Base-by-base conservation (phyloP, 805 yeast genomes). In the Monosporozyma aquatica region DNA sequence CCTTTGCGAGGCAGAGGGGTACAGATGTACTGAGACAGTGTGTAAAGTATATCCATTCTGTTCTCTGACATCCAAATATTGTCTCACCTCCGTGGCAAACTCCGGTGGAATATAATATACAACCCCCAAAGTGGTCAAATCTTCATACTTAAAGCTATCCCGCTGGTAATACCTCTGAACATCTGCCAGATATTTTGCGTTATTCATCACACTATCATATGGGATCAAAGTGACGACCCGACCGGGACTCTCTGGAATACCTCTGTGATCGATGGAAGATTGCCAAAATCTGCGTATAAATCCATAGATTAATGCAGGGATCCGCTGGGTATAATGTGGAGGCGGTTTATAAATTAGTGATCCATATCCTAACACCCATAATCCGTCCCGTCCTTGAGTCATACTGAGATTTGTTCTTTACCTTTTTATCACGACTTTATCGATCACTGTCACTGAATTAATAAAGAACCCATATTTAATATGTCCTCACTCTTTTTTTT, bases 321-420 rank as follows among this genome's bases (percentile, higher is more conserved):
- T 71, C 29, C 77, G 64, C 52, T 72, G 68, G 38, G 75, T 68
- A 47, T 75, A 72, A 50, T 74, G 71, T 13, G 90, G 89, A 0
- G 96, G 97, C 0, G 95, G 96, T 55, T 87, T 87, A 70, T 82
- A 87, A 21, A 87, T 78, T 41, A 87, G 67, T 0, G 95, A 84
- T 1, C 97, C 97, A 56, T 87, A 87, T 2, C 97, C 96, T 9
- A 87, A 78, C 11, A 87, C 72, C 95, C 95, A 89, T 45, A 79
- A 59, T 3, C 64, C 64, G 23, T 32, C 35, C 23, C 11, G 35
- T 32, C 35, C 35, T 32, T 32, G 35, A 4, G 35, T 32, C 35
- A 32, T 32, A 8, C 3, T 29, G n/a, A 15, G 33, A 8, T 14
- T 29, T 15, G 21, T 5, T 29, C 20, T 15, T 29, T 15, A 15